A percentile compares a stretch with the other conserved stretches of the same genome.
Evolutionary conservation across 345 rosid genomes (phyloP).

Genomic region (Eucalyptus microcorys): DNA sequence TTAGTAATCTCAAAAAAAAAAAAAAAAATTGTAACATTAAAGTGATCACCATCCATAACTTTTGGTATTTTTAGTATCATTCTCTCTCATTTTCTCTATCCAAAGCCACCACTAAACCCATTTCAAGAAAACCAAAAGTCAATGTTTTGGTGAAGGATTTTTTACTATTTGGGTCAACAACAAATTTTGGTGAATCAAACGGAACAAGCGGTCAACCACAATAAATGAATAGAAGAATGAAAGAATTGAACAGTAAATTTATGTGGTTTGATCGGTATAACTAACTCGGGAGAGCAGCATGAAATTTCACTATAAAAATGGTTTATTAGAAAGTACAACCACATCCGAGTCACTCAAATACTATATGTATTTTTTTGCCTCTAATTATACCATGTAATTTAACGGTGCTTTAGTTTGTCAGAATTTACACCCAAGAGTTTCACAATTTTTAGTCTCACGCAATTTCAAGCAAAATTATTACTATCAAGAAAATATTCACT

Average conservation of each 20-base stretch:
- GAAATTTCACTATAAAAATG: too few species aligned
- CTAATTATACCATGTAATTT: too few species aligned
- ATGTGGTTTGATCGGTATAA: too few species aligned
- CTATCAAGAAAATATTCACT: not conserved
- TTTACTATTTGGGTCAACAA: not conserved
- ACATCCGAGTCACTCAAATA: not conserved
- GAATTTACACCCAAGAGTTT: not conserved
- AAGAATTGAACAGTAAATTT: not conserved
- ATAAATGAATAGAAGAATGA: not conserved
- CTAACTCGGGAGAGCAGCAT: accelerated
- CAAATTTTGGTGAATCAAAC: not conserved
- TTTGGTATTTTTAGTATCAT: too few species aligned
- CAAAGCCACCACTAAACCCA: not conserved
- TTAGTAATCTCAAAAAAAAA: too few species aligned
- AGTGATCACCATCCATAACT: too few species aligned
- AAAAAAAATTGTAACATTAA: too few species aligned
- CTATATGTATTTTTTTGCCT: not conserved
- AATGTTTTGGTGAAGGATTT: not conserved
- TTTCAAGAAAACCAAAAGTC: not conserved
- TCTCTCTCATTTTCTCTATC: not conserved
- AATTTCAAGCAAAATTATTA: not conserved
- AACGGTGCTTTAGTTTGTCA: not conserved
- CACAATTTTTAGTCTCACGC: not conserved
- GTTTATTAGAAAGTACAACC: not conserved
- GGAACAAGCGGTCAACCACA: not conserved